phyloP scores from a whole-genome alignment of 1,284 basidiomycete genomes.

The Polyporus tsugae region DNA sequence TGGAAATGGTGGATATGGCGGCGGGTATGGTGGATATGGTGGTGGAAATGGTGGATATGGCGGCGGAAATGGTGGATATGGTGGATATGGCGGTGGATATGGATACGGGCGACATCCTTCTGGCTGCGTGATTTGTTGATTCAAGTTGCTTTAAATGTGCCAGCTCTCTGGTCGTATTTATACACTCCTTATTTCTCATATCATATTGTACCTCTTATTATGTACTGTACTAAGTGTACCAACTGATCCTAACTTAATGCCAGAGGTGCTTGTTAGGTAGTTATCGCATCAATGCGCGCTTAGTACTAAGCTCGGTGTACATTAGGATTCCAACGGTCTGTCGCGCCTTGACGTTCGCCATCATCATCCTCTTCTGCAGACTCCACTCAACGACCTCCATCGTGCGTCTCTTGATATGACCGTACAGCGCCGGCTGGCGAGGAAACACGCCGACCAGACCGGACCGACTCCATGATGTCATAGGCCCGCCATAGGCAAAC shows the following conservation, averaged over 20 bases:
- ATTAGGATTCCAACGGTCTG: too few relatives aligned
- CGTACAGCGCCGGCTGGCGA: too few relatives aligned
- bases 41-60: conserved; percentile 1
- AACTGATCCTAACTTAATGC: not conserved
- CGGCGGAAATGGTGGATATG: too few relatives aligned
- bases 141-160: not conserved
- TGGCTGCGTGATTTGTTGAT: conserved; percentile 16
- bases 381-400: not conserved
- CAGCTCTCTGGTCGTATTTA: not conserved
- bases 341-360: too few relatives aligned
- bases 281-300: not conserved
- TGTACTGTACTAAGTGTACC: not conserved
- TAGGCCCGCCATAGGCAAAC: not conserved
- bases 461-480: not conserved
- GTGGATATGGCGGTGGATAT: conserved; percentile 11
- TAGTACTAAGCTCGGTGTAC: not conserved
- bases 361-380: not conserved
- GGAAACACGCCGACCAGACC: too few relatives aligned
- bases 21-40: too few relatives aligned
- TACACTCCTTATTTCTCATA: not conserved
- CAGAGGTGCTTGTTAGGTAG: not conserved
- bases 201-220: not conserved
- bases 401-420: not conserved
- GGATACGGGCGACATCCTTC: not conserved
- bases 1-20: not conserved